Evolutionary conservation across 192 early-diverging fungal genomes (phyloP).

Genomic region (Backusella sp.): DNA sequence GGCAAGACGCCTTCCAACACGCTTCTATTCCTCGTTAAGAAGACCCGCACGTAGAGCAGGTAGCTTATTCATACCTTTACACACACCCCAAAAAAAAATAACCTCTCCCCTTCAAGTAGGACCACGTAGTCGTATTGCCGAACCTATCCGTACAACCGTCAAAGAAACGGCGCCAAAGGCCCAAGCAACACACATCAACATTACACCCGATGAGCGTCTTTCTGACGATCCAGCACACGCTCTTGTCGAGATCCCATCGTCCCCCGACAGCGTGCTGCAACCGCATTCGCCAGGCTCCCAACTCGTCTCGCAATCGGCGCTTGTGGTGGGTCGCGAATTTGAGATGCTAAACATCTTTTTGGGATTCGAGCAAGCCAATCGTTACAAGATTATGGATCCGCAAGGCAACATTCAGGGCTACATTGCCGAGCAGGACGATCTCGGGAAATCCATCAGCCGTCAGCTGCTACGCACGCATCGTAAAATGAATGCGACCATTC

Average conservation of each 20-base stretch:
- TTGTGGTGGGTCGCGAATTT: slow-evolving; percentile 71
- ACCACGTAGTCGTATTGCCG: background rate
- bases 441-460: slow-evolving; percentile 60
- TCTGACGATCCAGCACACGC: background rate
- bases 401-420: slow-evolving; percentile 68
- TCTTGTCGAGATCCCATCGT: background rate
- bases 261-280: background rate
- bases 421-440: slow-evolving; percentile 75
- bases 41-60: background rate
- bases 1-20: background rate
- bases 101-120: background rate
- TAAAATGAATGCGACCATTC: slow-evolving; percentile 68
- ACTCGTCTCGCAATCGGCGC: slow-evolving; percentile 44
- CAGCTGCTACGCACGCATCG: slow-evolving; percentile 77
- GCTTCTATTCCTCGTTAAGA: background rate
- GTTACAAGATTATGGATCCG: slow-evolving; percentile 73
- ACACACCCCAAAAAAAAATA: background rate
- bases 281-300: background rate
- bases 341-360: slow-evolving; percentile 83
- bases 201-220: background rate
- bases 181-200: background rate
- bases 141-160: background rate
- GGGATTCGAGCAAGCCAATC: slow-evolving; percentile 87
- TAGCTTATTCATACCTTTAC: background rate
- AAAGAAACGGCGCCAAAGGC: background rate